A percentile compares a stretch with the other conserved stretches of the same genome.
Evolutionary conservation across 768 basidiomycete genomes (phyloP).

Genomic region (Mycena pura): DNA sequence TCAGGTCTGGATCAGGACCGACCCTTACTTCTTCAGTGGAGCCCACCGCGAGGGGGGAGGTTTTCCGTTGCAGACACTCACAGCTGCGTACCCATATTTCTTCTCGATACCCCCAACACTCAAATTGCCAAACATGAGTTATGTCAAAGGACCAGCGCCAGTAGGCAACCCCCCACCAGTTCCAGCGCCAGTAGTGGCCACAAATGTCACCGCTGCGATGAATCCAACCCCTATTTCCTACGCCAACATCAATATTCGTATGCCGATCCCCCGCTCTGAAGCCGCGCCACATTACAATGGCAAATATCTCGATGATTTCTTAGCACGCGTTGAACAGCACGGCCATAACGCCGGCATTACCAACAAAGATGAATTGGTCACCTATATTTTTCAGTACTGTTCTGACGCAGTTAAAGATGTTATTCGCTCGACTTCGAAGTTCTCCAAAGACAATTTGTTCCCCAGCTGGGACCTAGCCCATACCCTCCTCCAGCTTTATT

Average conservation of each 20-base stretch:
- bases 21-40: constrained; percentile 22
- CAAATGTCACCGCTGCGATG: background rate
- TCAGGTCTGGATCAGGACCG: too few relatives aligned
- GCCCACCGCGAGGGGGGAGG: constrained; percentile 19
- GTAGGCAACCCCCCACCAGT: background rate
- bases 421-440: constrained; percentile 2
- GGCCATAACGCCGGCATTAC: constrained; percentile 17
- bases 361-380: constrained; percentile 1
- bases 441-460: background rate
- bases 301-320: background rate
- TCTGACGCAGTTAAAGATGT: background rate
- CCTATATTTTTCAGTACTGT: constrained; percentile 14
- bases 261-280: constrained; percentile 3
- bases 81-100: background rate
- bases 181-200: background rate
- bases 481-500: background rate
- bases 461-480: background rate
- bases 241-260: background rate
- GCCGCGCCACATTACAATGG: constrained; percentile 9
- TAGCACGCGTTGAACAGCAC: background rate
- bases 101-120: background rate
- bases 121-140: too few relatives aligned
- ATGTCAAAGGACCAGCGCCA: too few relatives aligned
- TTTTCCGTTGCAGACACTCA: too few relatives aligned
- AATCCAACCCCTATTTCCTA: background rate